Base-by-base conservation (phyloP, 495 filamentous ascomycete species). In the Aspergillus coremiiformis region DNA sequence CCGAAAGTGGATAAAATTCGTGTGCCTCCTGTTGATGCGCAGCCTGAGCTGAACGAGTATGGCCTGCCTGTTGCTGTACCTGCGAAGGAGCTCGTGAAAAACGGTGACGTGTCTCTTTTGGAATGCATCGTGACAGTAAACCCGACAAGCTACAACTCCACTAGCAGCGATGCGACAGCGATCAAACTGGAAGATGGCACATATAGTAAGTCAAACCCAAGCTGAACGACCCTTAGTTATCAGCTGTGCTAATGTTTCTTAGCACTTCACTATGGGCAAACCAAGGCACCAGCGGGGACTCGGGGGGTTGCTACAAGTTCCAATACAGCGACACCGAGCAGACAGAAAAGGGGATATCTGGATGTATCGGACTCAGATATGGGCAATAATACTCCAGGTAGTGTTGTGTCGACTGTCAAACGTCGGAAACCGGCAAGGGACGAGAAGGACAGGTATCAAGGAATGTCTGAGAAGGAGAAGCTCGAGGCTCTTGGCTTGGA, bases 21-120 rank as follows among this genome's bases (percentile, higher is more conserved):
- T 24, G 55, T 69, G 39, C 70, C 69, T 9, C 62, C 67, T 14
- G 58, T 70, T 20, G 63, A 75, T 48, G 68, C 60, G 6, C 46
- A 60, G 43, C 63, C 66, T 9, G 55, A 75, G 12, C 54, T 79
- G 12, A 80, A 85, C 55, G 61, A 75, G 30, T 72, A 80, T 62
- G 82, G 82, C 6, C 73, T 85, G 27, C 70, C 76, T 1, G 27
- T 57, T 10, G 56, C 66, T 19, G 51, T 59, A 17, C 52, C 67
- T 4, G 52, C 54, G 15, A 56, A 57, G 14, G 60, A 72, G 30
- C 15, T 76, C 12, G 39, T 73, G 23, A 71, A 65, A 42, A 63
- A 73, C 39, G 76, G 76, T 17, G 63, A 73, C 47, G 69, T 71
- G 9, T 77, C 68, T 44, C 63, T 83, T 10, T 60, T 63, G 3